Conservation (phyloP, 2,329 filamentous ascomycete species). For the Microcera coccophila region DNA sequence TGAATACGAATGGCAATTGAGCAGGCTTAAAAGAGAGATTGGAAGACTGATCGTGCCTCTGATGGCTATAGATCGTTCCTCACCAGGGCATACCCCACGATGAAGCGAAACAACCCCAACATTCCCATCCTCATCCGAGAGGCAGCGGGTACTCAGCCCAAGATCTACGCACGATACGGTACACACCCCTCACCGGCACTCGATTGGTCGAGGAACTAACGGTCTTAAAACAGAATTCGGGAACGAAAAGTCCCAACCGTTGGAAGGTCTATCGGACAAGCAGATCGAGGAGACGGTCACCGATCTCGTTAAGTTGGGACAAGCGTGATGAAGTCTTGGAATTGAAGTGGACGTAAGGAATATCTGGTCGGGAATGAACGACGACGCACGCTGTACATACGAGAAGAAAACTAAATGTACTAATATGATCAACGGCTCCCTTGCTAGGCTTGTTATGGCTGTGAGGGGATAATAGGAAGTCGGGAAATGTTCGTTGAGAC, state of each 20-base stretch:
- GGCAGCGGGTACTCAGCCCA: conserved; percentile 77
- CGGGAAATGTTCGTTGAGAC: too few species aligned
- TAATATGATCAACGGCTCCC: neutral
- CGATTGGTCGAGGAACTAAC: conserved; percentile 10
- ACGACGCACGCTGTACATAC: neutral
- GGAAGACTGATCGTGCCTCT: neutral
- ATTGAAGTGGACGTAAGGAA: conserved; percentile 3
- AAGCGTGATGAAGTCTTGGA: conserved; percentile 7
- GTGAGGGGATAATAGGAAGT: too few species aligned
- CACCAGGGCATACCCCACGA: conserved; percentile 86
- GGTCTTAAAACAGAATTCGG: conserved; percentile 45
- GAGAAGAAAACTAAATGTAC: neutral
- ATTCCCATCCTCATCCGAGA: conserved; percentile 94
- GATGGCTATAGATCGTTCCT: conserved; percentile 69
- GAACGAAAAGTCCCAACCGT: conserved; percentile 53
- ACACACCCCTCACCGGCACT: conserved; percentile 16
- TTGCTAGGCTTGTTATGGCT: too few species aligned
- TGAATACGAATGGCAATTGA: neutral
- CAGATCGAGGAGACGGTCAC: conserved; percentile 58
- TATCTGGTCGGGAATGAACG: neutral
- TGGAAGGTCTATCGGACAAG: conserved; percentile 58
- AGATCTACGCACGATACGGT: conserved; percentile 93
- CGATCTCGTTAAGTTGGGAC: conserved; percentile 46
- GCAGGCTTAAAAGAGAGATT: neutral
- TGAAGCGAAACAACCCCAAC: conserved; percentile 98